Evolutionary conservation across 2,329 filamentous ascomycete species (phyloP).

Genomic region (Trichoderma harzianum): DNA sequence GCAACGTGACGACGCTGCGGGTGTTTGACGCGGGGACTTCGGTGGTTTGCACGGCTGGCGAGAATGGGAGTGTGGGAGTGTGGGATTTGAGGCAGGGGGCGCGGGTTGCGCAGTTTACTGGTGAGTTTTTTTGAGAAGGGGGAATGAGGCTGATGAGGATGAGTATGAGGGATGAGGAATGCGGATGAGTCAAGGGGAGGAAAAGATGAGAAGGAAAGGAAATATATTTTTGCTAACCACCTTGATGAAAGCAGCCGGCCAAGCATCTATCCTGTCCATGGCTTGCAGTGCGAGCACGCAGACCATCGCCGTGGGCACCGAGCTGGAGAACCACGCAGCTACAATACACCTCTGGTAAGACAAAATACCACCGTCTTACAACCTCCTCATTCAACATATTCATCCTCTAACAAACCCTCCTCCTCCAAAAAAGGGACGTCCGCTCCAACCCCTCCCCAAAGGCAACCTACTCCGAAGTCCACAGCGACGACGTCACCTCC

Average conservation of each 20-base stretch:
- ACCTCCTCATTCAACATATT: too few relatives aligned
- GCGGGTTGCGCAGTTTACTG: constrained; percentile 44
- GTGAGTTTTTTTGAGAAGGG: constrained; percentile 34
- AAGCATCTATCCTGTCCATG: constrained; percentile 59
- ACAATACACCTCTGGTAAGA: constrained; percentile 59
- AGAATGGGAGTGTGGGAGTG: constrained; percentile 63
- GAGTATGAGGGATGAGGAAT: neutral
- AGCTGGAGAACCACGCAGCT: constrained; percentile 62
- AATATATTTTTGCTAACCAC: neutral
- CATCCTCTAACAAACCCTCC: neutral
- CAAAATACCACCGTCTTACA: neutral
- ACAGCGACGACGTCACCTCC: constrained; percentile 66
- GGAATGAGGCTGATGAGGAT: neutral
- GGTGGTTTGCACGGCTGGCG: constrained; percentile 65
- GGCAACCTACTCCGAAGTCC: constrained; percentile 59
- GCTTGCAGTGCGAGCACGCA: constrained; percentile 56
- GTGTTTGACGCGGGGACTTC: constrained; percentile 50
- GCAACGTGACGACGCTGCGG: constrained; percentile 61
- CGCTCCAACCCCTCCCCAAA: constrained; percentile 46
- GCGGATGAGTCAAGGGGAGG: neutral
- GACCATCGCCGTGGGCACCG: constrained; percentile 68
- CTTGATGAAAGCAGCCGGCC: constrained; percentile 35
- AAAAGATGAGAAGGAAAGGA: neutral
- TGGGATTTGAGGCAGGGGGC: constrained; percentile 60
- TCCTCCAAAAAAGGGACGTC: constrained; percentile 50